phyloP scores from a whole-genome alignment of 352 stramenopile genomes.

The Thraustochytrium striatum region DNA sequence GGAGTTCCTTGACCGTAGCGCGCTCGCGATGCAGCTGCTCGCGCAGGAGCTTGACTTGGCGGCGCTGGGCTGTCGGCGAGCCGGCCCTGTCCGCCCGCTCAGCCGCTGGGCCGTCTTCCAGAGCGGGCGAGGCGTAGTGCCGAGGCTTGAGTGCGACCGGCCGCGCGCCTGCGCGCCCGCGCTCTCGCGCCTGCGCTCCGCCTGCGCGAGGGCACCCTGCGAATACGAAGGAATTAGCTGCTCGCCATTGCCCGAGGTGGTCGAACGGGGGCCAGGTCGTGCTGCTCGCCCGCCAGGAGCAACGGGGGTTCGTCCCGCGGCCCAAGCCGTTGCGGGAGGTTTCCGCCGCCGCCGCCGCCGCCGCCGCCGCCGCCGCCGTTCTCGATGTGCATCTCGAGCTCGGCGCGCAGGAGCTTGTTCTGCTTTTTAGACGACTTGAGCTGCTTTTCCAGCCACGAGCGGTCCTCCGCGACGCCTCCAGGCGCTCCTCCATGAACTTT shows the following conservation, averaged over 20 bases:
- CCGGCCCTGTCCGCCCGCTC: slow-evolving; percentile 1
- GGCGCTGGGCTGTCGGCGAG: slow-evolving; percentile 57
- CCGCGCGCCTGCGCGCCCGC: too few species aligned
- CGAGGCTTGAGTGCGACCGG: too few species aligned
- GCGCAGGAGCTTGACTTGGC: slow-evolving; percentile 66
- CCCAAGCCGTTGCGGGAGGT: too few species aligned
- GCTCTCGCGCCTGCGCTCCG: too few species aligned
- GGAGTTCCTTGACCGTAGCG: slow-evolving; percentile 65
- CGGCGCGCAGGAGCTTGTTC: slow-evolving; percentile 79
- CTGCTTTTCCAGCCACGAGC: slow-evolving; percentile 83
- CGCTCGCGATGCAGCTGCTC: slow-evolving; percentile 66
- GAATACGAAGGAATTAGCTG: too few species aligned
- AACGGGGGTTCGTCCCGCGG: too few species aligned
- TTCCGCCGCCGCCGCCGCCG: too few species aligned
- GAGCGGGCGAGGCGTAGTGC: slow-evolving; percentile 1
- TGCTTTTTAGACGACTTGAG: slow-evolving; percentile 88
- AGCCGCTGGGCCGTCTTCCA: neutral
- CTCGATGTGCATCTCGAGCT: slow-evolving; percentile 66
- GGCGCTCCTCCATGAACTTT: slow-evolving; percentile 83
- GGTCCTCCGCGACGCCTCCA: slow-evolving; percentile 76
- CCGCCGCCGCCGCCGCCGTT: slow-evolving; percentile 50
- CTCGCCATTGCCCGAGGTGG: too few species aligned
- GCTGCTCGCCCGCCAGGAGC: too few species aligned
- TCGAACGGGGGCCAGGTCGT: too few species aligned
- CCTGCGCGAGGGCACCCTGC: too few species aligned